phyloP scores from a whole-genome alignment of 2,329 filamentous ascomycete species.

The Plectosphaerella plurivora region DNA sequence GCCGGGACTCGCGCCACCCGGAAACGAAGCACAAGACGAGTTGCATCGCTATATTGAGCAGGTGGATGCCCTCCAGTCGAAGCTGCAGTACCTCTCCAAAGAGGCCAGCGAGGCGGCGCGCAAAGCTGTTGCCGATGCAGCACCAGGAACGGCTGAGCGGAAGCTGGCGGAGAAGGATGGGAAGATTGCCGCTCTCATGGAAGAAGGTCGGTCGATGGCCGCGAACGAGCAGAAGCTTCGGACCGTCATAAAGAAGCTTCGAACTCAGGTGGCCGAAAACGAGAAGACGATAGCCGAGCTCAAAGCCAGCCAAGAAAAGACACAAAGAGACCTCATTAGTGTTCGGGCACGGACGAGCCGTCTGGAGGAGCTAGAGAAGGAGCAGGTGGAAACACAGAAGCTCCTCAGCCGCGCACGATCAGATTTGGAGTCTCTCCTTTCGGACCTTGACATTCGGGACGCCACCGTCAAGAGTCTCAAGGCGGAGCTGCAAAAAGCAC shows the following conservation, averaged over 20 bases:
- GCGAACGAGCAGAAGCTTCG: slow-evolving; percentile 82
- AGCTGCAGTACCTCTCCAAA: slow-evolving; percentile 81
- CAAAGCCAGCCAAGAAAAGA: slow-evolving; percentile 54
- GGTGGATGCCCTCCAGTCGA: slow-evolving; percentile 87
- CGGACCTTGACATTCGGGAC: slow-evolving; percentile 60
- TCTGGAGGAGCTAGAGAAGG: slow-evolving; percentile 51
- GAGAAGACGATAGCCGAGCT: slow-evolving; percentile 61
- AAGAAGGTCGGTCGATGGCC: slow-evolving; percentile 86
- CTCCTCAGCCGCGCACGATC: slow-evolving; percentile 20
- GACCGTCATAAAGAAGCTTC: slow-evolving; percentile 76
- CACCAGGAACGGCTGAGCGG: slow-evolving; percentile 64
- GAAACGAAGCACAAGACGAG: slow-evolving; percentile 56
- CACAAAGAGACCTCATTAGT: slow-evolving; percentile 42
- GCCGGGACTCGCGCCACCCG: neutral
- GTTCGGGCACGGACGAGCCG: slow-evolving; percentile 44
- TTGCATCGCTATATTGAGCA: slow-evolving; percentile 78
- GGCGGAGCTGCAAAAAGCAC: slow-evolving; percentile 63
- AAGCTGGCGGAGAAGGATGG: slow-evolving; percentile 87
- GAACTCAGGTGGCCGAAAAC: slow-evolving; percentile 58
- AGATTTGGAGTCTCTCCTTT: slow-evolving; percentile 53
- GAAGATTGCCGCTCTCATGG: slow-evolving; percentile 82
- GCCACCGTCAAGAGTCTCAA: slow-evolving; percentile 64
- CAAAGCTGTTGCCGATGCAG: slow-evolving; percentile 57
- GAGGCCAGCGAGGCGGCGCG: slow-evolving; percentile 74
- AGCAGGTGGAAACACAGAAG: slow-evolving; percentile 23